Base-by-base conservation (phyloP, 169 alveolate species). In the Eimeria necatrix region DNA sequence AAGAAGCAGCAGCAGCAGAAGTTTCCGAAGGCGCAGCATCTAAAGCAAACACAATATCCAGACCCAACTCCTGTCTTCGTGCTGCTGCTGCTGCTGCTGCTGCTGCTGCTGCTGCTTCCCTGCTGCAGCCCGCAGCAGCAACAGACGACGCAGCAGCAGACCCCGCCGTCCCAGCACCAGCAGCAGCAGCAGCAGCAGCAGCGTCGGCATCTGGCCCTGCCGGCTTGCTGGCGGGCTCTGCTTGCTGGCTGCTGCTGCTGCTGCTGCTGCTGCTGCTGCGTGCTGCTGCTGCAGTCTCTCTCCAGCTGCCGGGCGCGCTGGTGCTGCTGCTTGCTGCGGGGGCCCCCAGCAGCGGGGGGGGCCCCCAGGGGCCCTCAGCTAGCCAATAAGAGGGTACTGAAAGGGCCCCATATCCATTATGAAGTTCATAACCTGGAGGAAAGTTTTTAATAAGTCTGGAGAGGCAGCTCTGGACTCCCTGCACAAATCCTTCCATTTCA, bases 371-470 rank as follows among this genome's bases (percentile, higher is more conserved):
- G 3, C 52, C 80, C 9, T 41, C 7, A 2, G 71, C 60, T 12
- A 24, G 61, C 95, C 88, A 59, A 68, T 86, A 61, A 10, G 93
- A n/a, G 10, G 93, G 93, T 12, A 86, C 49, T 18, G 48, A 10
- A 32, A 91, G 71, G 10, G 83, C 56, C 46, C 95, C 95, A 52
- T 74, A 91, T 14, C 95, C 95, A 51, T 91, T 91, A 48, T 91
- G 95, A 1, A 91, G 95, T 32, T 91, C 95, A 4, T 60, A 51
- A 8, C 91, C 81, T 14, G 83, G 56, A 0, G 90, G 90, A 71
- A 91, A 91, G 71, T 64, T 2, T 16, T 48, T 70, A 5, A 91
- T 53, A 1, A 91, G 60, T 9, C 78, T 61, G 12, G 49, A 22
- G 12, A 91, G 32, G 88, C 95, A 84, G 9, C 78, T 84, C 78